These are phyloP conservation scores for Clavispora vitiphila DNA, from an alignment of 805 yeast species.

Conservation along the genomic window DNA sequence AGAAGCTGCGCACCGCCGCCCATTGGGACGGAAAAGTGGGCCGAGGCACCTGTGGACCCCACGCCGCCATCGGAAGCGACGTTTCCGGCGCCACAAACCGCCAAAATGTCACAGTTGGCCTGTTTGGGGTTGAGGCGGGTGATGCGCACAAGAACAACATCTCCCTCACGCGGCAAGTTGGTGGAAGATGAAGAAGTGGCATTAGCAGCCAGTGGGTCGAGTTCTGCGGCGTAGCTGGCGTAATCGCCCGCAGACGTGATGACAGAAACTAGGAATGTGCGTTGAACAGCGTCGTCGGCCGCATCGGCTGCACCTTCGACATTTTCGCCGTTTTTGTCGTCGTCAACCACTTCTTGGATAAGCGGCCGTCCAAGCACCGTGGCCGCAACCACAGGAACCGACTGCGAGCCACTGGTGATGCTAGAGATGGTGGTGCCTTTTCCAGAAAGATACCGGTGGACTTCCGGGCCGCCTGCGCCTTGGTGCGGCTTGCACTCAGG, in stretches of 20 bases:
- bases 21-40: conserved; percentile 34
- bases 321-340: conserved; percentile 10
- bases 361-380: conserved; percentile 60
- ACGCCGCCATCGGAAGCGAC: conserved; percentile 59
- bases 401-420: conserved; percentile 34
- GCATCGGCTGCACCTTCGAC: conserved; percentile 7
- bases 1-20: conserved; percentile 53
- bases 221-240: conserved; percentile 19
- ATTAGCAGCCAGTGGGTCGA: conserved; percentile 13
- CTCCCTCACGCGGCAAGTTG: conserved; percentile 77
- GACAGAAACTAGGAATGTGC: conserved; percentile 27
- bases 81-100: conserved; percentile 58
- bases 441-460: conserved; percentile 54
- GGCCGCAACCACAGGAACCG: conserved; percentile 45
- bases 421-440: conserved; percentile 54
- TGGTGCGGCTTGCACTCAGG: conserved; percentile 43
- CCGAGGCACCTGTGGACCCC: conserved; percentile 49
- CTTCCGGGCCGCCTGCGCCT: conserved; percentile 18
- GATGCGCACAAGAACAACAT: conserved; percentile 72
- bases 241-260: conserved; percentile 24
- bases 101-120: conserved; percentile 70
- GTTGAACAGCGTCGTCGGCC: conserved; percentile 10
- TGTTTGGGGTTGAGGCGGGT: conserved; percentile 62
- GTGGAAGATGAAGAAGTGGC: conserved; percentile 28
- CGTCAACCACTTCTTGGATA: conserved; percentile 17